Evolutionary conservation across 805 yeast genomes (phyloP), one percentile per base, ranked within the genome.

Genomic region (Barnettozyma siamensis): DNA sequence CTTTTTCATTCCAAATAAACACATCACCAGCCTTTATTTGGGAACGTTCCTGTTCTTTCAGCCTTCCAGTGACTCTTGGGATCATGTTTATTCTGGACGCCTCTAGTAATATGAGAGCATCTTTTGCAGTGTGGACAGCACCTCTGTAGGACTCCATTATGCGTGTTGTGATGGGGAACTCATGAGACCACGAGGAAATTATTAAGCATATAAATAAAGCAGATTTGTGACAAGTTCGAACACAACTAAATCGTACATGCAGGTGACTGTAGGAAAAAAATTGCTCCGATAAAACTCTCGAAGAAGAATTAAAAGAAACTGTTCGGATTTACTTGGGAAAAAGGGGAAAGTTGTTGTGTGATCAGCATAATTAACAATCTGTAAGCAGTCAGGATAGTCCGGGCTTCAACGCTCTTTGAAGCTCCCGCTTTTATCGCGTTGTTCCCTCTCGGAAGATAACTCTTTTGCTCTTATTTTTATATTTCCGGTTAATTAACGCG

Each of bases 1-100:
- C 80, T 12, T 70, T 65, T 55, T 83, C 89, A 55, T 78, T 81
- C 88, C 88, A 83, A 8, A 81, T 73, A 51, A 76, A 83, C 2
- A 83, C 72, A 3, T 80, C 69, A 4, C 87, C 87, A 8, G 78
- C 68, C 17, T 61, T 60, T 32, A 83, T 80, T 17, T 62, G 60
- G 4, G 35, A 31, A 21, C 65, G 57, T 55, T 83, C 87, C 23
- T 63, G 62, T 19, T 73, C 78, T 12, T 76, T 70, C 12, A 83
- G 67, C 21, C 89, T 59, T 41, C 83, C 69, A 38, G 67, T 73
- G 3, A 80, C 69, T n/a, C 73, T 70, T 1, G 86, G 83, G 7
- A 83, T 66, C 7, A 73, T 39, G 7, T 76, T 76, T 20, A 67
- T 55, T 28, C 83, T 66, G 10, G 83, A 71, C 1, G 85, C 89